Evolutionary conservation across 805 yeast genomes (phyloP).

Genomic region (Starmera quercuum): DNA sequence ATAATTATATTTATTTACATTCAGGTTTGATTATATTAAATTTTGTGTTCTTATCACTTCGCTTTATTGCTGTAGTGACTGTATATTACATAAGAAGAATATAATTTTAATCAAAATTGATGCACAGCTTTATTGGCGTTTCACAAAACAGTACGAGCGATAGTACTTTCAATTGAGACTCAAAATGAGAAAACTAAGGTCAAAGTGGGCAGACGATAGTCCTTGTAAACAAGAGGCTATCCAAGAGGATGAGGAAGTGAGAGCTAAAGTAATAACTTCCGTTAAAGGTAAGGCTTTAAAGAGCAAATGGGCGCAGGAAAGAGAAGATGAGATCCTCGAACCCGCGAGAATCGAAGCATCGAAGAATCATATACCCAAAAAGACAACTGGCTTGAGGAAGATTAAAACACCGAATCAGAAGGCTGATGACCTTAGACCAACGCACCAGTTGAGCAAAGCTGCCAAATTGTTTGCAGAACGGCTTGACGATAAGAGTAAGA

Average conservation of each 20-base stretch:
- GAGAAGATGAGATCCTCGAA: conserved; percentile 1
- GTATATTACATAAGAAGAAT: background rate
- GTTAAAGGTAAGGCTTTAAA: conserved; percentile 8
- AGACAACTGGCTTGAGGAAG: background rate
- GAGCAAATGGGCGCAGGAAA: conserved; percentile 7
- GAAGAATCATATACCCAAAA: background rate
- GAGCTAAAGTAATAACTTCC: conserved; percentile 10
- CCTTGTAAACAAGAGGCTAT: conserved; percentile 9
- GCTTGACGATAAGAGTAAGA: too few species aligned
- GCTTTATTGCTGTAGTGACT: too few species aligned
- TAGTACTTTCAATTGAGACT: too few species aligned
- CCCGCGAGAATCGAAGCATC: background rate
- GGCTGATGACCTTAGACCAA: background rate
- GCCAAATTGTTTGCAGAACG: conserved; percentile 9
- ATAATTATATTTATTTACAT: too few species aligned
- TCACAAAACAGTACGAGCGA: too few species aligned
- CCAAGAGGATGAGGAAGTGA: conserved; percentile 10
- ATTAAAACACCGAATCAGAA: background rate
- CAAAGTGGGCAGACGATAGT: conserved; percentile 18
- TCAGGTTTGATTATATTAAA: too few species aligned
- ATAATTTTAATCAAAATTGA: too few species aligned
- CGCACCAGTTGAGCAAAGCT: conserved; percentile 10
- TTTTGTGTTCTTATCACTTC: too few species aligned
- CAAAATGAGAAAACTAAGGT: conserved; percentile 1
- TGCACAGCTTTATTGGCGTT: too few species aligned